Evolutionary conservation across 495 filamentous ascomycete genomes (phyloP), one percentile per base, ranked within the genome.

Genomic region (Schizothecium vesticola): DNA sequence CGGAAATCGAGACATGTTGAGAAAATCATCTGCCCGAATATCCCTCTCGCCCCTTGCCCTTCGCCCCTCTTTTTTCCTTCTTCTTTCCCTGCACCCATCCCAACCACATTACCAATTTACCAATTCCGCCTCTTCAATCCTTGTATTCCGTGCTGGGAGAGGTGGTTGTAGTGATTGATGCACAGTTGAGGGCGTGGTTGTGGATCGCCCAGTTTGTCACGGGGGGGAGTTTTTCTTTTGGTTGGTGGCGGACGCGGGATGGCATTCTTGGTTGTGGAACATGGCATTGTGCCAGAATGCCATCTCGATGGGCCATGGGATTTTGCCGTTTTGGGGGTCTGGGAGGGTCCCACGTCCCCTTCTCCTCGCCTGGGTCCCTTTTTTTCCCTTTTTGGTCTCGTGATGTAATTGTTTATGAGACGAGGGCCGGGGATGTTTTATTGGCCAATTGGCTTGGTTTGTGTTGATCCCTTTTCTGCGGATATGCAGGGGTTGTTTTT

Each of bases 231-330:
- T 43, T 43, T 43, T 13, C 5, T 16, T 33, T 26, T 33, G 59
- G n/a, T 31, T n/a, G 59, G 3, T 12, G 28, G 8, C 26, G 3
- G 29, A 19, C 28, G 4, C 24, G 36, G 21, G 19, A 72, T 70
- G 68, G 72, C 58, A 73, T 73, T 74, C 56, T 67, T 57, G 62
- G 26, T 29, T 61, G 69, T 66, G 67, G 57, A 70, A 73, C 71
- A 75, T 73, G 73, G 73, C 62, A 75, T 69, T 74, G 43, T 66
- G 43, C 24, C 24, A 71, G 51, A 74, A 73, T 71, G 60, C 72
- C 72, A 74, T 74, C 59, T 29, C 43, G 28, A 33, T 56, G 21
- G 26, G 28, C 36, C 43, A 51, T 51, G 43, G 43, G 43, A n/a
- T n/a, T 51, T 51, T 19, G 43, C 43, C 16, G 43, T n/a, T 51